Conservation (phyloP, 768 basidiomycete genomes). For the Kwoniella europaea region DNA sequence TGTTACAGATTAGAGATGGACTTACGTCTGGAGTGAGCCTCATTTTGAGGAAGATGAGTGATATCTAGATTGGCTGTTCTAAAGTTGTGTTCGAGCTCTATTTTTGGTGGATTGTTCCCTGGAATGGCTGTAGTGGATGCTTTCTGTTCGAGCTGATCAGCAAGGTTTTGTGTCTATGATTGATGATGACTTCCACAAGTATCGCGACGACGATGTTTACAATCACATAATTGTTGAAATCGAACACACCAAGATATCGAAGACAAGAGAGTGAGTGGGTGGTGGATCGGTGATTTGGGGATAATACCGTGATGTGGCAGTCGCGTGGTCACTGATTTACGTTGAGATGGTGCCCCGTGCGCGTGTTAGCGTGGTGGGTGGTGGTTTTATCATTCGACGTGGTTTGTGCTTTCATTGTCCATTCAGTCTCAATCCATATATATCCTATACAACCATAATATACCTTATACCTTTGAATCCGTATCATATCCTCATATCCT, state of each 20-base stretch:
- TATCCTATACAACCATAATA: not conserved
- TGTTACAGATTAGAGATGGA: not conserved
- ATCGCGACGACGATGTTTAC: too few species aligned
- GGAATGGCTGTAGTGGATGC: not conserved
- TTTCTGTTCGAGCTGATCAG: not conserved
- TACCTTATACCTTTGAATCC: constrained; percentile 4
- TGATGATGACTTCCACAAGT: not conserved
- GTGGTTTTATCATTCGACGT: not conserved
- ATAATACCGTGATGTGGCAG: constrained; percentile 5
- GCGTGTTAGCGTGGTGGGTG: not conserved
- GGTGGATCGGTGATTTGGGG: not conserved
- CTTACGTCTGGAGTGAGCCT: constrained; percentile 58
- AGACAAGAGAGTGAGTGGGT: not conserved
- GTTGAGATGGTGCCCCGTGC: constrained; percentile 17
- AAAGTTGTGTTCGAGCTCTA: not conserved
- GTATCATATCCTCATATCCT: constrained; percentile 10
- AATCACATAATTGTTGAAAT: too few species aligned
- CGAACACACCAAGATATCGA: not conserved
- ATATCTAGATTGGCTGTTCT: not conserved
- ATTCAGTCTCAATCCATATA: constrained; percentile 8
- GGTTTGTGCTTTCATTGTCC: constrained; percentile 8
- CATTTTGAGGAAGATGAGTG: constrained; percentile 36
- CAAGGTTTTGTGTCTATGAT: not conserved
- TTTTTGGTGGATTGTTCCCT: not conserved
- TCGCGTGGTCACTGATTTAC: not conserved